Conservation (phyloP, 2,329 filamentous ascomycete species). For the Elsinoe australis region DNA sequence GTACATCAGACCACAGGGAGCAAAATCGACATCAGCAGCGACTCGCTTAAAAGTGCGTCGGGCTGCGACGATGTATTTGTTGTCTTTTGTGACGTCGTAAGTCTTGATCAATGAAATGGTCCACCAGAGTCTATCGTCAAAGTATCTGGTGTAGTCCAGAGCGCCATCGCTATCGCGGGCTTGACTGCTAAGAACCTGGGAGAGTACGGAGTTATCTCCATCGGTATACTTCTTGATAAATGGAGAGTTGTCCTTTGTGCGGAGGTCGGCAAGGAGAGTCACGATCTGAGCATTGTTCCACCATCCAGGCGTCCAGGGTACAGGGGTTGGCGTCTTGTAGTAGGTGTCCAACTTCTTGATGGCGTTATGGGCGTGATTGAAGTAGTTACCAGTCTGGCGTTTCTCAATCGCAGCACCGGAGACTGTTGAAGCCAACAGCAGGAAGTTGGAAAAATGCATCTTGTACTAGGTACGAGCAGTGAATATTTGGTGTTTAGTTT, state of each 20-base stretch:
- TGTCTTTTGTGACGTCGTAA: slow-evolving; percentile 45
- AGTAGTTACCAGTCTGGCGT: not conserved
- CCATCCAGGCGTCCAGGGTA: slow-evolving; percentile 16
- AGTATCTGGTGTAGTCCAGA: slow-evolving; percentile 31
- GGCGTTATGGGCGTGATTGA: slow-evolving; percentile 10
- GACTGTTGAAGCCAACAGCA: not conserved
- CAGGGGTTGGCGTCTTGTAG: slow-evolving; percentile 17
- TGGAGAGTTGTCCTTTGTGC: slow-evolving; percentile 9
- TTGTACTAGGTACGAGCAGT: too few species aligned
- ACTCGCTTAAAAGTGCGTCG: slow-evolving; percentile 45
- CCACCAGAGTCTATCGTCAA: slow-evolving; percentile 51
- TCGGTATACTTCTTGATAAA: slow-evolving; percentile 17
- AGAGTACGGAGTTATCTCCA: too few species aligned
- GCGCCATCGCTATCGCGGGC: slow-evolving; percentile 5
- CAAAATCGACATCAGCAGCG: slow-evolving; percentile 36
- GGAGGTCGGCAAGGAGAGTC: slow-evolving; percentile 19
- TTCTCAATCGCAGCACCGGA: not conserved
- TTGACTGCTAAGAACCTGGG: slow-evolving; percentile 16
- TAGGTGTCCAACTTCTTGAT: slow-evolving; percentile 16
- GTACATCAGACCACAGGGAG: slow-evolving; percentile 40
- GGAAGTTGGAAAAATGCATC: not conserved
- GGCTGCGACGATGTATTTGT: slow-evolving; percentile 41
- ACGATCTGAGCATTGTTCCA: slow-evolving; percentile 19
- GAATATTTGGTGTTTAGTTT: too few species aligned
- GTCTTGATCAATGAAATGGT: slow-evolving; percentile 47